Evolutionary conservation across 2,329 filamentous ascomycete species (phyloP).

Genomic region (Reticulascus tulasneorum): DNA sequence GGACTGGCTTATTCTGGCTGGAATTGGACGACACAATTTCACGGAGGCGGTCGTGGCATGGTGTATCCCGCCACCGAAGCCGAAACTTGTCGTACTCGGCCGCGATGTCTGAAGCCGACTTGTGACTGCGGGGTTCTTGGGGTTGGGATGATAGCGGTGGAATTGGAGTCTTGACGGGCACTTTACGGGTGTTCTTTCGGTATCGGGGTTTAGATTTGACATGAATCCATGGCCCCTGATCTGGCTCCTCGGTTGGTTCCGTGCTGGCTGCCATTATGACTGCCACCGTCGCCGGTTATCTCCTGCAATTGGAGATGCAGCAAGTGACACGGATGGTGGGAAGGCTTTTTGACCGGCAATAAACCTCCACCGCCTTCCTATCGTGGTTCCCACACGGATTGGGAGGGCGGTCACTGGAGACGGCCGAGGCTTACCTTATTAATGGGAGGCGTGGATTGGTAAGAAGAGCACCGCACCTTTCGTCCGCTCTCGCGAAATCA

Average conservation of each 20-base stretch:
- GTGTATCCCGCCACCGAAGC: constrained; percentile 22
- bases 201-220: constrained; percentile 16
- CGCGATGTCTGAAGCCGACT: constrained; percentile 21
- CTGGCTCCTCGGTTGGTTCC: neutral
- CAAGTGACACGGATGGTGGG: constrained; percentile 5
- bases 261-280: constrained; percentile 8
- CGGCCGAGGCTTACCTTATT: too few relatives aligned
- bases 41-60: constrained; percentile 26
- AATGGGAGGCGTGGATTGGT: too few relatives aligned
- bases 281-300: too few relatives aligned
- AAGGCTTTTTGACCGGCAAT: constrained; percentile 13
- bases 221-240: constrained; percentile 17
- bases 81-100: constrained; percentile 24
- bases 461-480: too few relatives aligned
- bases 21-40: constrained; percentile 25
- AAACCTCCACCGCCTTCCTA: constrained; percentile 3
- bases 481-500: too few relatives aligned
- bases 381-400: neutral
- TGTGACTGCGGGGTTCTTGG: constrained; percentile 7
- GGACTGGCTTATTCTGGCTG: constrained; percentile 19
- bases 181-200: constrained; percentile 5
- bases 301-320: too few relatives aligned
- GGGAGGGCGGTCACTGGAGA: constrained; percentile 9
- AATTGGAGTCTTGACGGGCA: neutral
- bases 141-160: neutral